These are phyloP conservation scores for Lentinula aciculospora DNA, from an alignment of 768 basidiomycete species.

Conservation along the genomic window DNA sequence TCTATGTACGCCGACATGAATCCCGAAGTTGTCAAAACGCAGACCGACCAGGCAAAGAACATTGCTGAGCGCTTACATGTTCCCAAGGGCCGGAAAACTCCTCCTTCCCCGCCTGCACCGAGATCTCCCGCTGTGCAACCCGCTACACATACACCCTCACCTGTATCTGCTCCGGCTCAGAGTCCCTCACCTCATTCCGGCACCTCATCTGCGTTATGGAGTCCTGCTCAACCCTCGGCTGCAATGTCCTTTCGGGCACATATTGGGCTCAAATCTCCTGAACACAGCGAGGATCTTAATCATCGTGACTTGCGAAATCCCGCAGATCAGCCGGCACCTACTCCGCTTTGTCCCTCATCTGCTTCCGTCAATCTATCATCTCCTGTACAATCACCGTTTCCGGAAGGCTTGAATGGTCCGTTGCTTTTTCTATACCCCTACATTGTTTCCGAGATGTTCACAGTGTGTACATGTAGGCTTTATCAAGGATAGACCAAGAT, in stretches of 20 bases:
- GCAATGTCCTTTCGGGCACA: not conserved
- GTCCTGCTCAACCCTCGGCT: conserved; percentile 4
- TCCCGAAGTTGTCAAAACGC: conserved; percentile 43
- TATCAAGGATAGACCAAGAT: not conserved
- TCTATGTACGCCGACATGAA: conserved; percentile 89
- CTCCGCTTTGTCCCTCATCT: not conserved
- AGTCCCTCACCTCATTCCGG: not conserved
- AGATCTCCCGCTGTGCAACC: not conserved
- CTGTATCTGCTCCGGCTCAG: not conserved
- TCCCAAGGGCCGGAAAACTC: conserved; percentile 27
- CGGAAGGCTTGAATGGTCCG: not conserved
- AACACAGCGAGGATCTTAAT: not conserved
- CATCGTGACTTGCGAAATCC: not conserved
- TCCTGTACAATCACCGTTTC: not conserved
- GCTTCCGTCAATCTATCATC: not conserved
- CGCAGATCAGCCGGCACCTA: not conserved
- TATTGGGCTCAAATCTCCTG: conserved; percentile 4
- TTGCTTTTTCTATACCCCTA: not conserved
- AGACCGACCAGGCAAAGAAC: conserved; percentile 33
- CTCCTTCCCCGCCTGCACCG: conserved; percentile 16
- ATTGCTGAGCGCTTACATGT: conserved; percentile 45
- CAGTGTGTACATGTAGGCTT: not conserved
- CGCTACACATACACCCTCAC: not conserved
- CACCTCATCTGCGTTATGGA: conserved; percentile 8
- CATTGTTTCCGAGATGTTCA: not conserved